A percentile compares a stretch with the other conserved stretches of the same genome.
These are phyloP conservation scores for Candida rishiriensis DNA, from an alignment of 805 yeast species.

Conservation along the genomic window DNA sequence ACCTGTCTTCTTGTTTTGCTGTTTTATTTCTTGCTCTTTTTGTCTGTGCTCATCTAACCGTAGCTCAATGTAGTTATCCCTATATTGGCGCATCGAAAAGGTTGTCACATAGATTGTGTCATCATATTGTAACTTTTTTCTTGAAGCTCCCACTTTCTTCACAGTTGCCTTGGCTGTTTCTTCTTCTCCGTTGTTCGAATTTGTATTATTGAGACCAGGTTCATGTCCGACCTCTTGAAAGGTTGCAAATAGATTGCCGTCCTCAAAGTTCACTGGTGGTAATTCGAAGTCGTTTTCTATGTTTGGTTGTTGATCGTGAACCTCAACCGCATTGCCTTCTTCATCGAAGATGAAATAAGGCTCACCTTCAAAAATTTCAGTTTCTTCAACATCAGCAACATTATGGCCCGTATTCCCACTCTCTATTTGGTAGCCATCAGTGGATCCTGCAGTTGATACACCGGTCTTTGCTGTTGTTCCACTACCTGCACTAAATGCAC, in stretches of 20 bases:
- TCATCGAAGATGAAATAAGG: conserved; percentile 15
- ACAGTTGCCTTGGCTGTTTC: too few species aligned
- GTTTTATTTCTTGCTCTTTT: neutral
- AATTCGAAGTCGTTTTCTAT: neutral
- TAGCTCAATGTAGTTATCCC: conserved; percentile 4
- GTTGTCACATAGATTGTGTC: conserved; percentile 10
- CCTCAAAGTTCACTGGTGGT: neutral
- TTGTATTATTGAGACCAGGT: neutral
- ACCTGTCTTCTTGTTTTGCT: neutral
- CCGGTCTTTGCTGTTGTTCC: too few species aligned
- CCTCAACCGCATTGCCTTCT: conserved; percentile 11
- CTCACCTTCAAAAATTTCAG: conserved; percentile 5
- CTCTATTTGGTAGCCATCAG: neutral
- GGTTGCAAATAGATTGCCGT: neutral
- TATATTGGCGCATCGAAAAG: conserved; percentile 8
- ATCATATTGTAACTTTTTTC: conserved; percentile 9
- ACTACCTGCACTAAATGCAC: too few species aligned
- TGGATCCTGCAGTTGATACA: neutral
- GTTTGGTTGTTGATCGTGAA: neutral
- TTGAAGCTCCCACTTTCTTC: neutral
- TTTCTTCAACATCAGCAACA: neutral
- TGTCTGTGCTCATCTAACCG: neutral
- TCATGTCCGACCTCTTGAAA: neutral
- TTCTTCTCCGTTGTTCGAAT: neutral
- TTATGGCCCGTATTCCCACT: neutral